Evolutionary conservation across 257 asterid species (phyloP), one percentile per base, ranked within the genome.

Genomic region (Verbena officinalis): DNA sequence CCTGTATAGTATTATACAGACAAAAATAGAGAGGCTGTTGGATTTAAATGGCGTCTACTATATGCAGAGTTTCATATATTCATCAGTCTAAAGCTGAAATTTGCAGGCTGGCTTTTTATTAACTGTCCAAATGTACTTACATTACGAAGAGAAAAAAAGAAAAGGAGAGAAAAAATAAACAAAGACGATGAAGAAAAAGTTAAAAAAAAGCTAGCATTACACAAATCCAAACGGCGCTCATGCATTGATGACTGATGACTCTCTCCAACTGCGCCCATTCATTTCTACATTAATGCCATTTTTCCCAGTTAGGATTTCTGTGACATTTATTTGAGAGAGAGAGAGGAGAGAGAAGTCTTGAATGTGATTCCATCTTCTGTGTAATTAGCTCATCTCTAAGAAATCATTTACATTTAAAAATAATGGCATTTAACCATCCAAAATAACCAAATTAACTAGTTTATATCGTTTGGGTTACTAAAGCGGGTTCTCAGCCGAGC

Each of bases 211-310:
- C n/a, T 13, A 50, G 13, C 17, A 23, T 63, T 44, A 44, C 55
- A 19, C 69, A 53, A 22, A 67, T 58, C 73, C 72, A 69, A 69
- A 68, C 68, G 76, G 77, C 71, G 73, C 38, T 60, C 62, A 36
- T 51, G 75, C 81, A 80, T 82, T 81, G 44, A 78, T 83, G 67
- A 20, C 76, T 81, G 44, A 78, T 83, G 67, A 20, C 76, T 27
- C 53, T 65, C 72, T 78, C 78, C 87, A 85, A 81, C 91, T 40
- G 86, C 64, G 40, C 57, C 4, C 86, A 78, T 82, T 82, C 74
- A 84, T 68, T 75, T 71, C 84, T 17, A 67, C 81, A 80, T 76
- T 55, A 82, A 71, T 83, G 83, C 62, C 68, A 22, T 51, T 70
- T 27, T 27, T 66, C 62, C 54, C 70, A 70, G 82, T 70, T 65